Conservation (phyloP, 208 protist genomes). For the Trypanosoma caninum region DNA sequence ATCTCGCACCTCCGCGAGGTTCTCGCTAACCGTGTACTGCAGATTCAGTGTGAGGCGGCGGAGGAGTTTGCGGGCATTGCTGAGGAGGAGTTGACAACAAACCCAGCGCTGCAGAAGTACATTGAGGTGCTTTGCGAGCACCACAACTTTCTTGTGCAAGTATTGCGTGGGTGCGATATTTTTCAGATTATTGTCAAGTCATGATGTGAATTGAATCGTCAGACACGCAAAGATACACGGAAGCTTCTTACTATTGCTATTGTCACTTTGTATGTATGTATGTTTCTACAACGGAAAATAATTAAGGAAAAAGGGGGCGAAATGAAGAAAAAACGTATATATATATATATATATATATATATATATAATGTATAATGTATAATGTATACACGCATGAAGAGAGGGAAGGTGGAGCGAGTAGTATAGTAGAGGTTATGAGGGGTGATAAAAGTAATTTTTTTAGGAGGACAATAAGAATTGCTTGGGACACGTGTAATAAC, state of each 20-base stretch:
- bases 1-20: slow-evolving; percentile 85
- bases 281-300: background rate
- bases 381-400: too few species aligned
- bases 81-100: slow-evolving; percentile 50
- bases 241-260: background rate
- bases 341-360: too few species aligned
- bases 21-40: slow-evolving; percentile 67
- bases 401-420: too few species aligned
- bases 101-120: slow-evolving; percentile 84
- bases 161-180: slow-evolving; percentile 83
- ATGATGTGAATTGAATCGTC: slow-evolving; percentile 8
- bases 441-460: too few species aligned
- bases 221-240: background rate
- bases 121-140: slow-evolving; percentile 85
- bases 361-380: too few species aligned
- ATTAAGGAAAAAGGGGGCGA: slow-evolving; percentile 11
- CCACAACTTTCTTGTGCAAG: slow-evolving; percentile 86
- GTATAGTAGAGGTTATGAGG: too few species aligned
- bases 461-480: too few species aligned
- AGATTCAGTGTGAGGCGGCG: slow-evolving; percentile 75
- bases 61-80: slow-evolving; percentile 71
- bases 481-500: too few species aligned
- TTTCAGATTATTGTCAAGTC: slow-evolving; percentile 86
- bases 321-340: too few species aligned
- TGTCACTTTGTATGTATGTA: background rate